Conservation (phyloP, 306 rosid species). For the Boehmeria nivea region DNA sequence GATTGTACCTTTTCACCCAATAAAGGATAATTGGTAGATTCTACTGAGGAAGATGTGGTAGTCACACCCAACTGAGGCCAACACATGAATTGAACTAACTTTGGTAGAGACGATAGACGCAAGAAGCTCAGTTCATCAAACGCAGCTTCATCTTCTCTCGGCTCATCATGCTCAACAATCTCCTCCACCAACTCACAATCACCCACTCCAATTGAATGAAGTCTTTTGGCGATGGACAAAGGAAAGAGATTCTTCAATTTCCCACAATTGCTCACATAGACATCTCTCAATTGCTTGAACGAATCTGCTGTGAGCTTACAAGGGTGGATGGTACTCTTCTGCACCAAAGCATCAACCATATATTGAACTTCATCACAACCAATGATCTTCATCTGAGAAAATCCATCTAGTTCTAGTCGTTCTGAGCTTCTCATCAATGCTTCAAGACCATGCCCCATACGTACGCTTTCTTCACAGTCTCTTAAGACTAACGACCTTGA, state of each 20-base stretch:
- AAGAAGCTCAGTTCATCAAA: constrained; percentile 8
- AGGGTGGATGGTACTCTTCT: neutral
- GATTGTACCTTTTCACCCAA: constrained; percentile 1
- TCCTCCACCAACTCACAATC: constrained; percentile 19
- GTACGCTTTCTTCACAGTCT: neutral
- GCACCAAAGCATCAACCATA: neutral
- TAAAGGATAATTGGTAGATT: neutral
- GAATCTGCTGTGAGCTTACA: neutral
- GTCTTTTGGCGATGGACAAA: neutral
- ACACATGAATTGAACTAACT: neutral
- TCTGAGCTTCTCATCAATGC: neutral
- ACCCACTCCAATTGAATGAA: neutral
- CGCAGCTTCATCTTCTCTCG: neutral
- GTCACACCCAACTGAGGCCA: neutral
- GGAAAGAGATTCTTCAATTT: constrained; percentile 8
- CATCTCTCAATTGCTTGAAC: neutral
- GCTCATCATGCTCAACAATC: neutral
- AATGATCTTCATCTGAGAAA: constrained; percentile 9
- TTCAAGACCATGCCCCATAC: neutral
- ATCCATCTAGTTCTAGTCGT: neutral
- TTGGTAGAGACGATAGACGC: constrained; percentile 19
- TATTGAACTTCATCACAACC: neutral
- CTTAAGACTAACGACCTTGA: too few relatives aligned
- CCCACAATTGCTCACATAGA: neutral
- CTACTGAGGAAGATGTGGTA: neutral